A percentile compares a stretch with the other conserved stretches of the same genome.
These are phyloP conservation scores for Amauroascus niger DNA, from an alignment of 2,329 filamentous ascomycete genomes.

Conservation along the genomic window DNA sequence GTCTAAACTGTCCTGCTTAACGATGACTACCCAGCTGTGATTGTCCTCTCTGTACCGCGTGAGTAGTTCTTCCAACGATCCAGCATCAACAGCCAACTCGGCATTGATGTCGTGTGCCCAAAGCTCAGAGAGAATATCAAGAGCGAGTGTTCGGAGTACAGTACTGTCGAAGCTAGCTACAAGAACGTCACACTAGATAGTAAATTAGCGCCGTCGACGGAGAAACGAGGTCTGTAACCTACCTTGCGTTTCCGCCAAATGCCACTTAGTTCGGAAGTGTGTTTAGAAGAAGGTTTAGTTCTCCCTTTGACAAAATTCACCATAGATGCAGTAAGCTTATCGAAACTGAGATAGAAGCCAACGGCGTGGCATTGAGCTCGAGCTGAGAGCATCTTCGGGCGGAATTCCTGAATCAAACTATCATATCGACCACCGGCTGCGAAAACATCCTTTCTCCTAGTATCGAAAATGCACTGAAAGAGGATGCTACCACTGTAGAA, in stretches of 20 bases:
- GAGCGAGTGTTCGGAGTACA: constrained; percentile 62
- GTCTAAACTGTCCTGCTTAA: constrained; percentile 57
- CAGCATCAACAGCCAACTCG: constrained; percentile 71
- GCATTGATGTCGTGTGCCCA: constrained; percentile 80
- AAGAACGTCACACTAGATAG: constrained; percentile 66
- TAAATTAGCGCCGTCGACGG: not conserved
- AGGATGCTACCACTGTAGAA: constrained; percentile 80
- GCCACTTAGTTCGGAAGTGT: constrained; percentile 53
- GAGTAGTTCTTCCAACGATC: constrained; percentile 65
- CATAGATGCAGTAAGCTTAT: constrained; percentile 61
- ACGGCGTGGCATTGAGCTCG: constrained; percentile 68
- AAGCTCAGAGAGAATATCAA: constrained; percentile 66
- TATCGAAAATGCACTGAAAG: constrained; percentile 87
- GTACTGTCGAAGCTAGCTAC: constrained; percentile 77
- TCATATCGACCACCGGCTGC: constrained; percentile 93
- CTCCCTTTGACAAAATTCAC: constrained; percentile 41
- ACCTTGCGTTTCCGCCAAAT: constrained; percentile 56
- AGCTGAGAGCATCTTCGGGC: constrained; percentile 56
- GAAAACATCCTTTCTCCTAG: constrained; percentile 68
- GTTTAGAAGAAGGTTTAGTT: constrained; percentile 54
- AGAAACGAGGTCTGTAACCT: constrained; percentile 27
- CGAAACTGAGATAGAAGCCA: constrained; percentile 85
- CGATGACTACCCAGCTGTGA: constrained; percentile 79
- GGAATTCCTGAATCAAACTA: constrained; percentile 72
- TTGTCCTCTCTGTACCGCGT: constrained; percentile 61